Evolutionary conservation across 208 protist genomes (phyloP).

Genomic region (Crithidia thermophila): DNA sequence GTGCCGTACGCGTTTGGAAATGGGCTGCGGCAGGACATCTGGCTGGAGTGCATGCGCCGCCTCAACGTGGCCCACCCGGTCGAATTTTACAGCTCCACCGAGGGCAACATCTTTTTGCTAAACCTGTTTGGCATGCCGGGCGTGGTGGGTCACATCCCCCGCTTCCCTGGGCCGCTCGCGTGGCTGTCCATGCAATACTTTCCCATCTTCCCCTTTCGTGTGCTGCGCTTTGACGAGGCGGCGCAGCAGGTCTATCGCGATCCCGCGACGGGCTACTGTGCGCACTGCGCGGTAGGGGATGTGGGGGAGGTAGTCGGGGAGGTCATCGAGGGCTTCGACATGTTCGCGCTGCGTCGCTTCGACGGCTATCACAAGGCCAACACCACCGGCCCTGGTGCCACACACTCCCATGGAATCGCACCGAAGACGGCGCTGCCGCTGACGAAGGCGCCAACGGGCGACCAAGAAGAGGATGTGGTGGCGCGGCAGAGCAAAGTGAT

Average conservation of each 20-base stretch:
- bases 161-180: slow-evolving; percentile 37
- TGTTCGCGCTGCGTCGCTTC: slow-evolving; percentile 66
- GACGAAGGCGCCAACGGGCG: not conserved
- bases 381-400: too few relatives aligned
- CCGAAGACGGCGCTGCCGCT: not conserved
- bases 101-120: slow-evolving; percentile 73
- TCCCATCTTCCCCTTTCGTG: slow-evolving; percentile 50
- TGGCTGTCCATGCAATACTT: slow-evolving; percentile 42
- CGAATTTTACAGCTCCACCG: slow-evolving; percentile 92
- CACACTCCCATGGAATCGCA: too few relatives aligned
- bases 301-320: slow-evolving; percentile 55
- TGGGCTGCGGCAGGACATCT: slow-evolving; percentile 89
- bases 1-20: slow-evolving; percentile 90
- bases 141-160: slow-evolving; percentile 64
- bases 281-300: slow-evolving; percentile 40
- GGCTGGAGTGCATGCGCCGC: slow-evolving; percentile 54
- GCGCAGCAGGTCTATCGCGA: slow-evolving; percentile 54
- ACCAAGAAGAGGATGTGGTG: slow-evolving; percentile 18
- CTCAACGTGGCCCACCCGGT: slow-evolving; percentile 58
- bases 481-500: slow-evolving; percentile 49
- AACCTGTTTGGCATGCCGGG: slow-evolving; percentile 61
- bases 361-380: slow-evolving; percentile 67
- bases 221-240: slow-evolving; percentile 51
- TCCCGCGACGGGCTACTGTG: slow-evolving; percentile 36
- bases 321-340: slow-evolving; percentile 61